A percentile compares a stretch with the other conserved stretches of the same genome.
These are phyloP conservation scores for Tricholoma sp. DNA, from an alignment of 768 basidiomycete species.

Conservation along the genomic window DNA sequence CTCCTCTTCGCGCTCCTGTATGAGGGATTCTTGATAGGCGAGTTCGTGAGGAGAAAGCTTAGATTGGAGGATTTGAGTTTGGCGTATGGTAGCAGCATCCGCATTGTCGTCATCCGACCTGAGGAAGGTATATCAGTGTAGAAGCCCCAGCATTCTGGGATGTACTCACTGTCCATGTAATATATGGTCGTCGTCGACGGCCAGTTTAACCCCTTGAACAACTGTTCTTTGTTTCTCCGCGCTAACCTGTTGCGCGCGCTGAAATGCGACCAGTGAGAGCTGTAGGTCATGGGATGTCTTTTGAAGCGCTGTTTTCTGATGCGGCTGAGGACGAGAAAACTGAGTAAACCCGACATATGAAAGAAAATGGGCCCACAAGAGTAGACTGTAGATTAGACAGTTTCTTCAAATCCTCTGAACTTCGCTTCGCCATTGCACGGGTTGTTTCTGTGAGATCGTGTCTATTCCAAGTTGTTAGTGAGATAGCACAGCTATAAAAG, in stretches of 20 bases:
- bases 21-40: constrained; percentile 92
- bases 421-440: constrained; percentile 90
- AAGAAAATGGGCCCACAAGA: constrained; percentile 39
- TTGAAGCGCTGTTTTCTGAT: constrained; percentile 77
- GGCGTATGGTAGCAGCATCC: constrained; percentile 54
- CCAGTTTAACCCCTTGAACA: constrained; percentile 80
- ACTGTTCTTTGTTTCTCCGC: constrained; percentile 87
- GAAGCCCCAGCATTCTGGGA: constrained; percentile 1
- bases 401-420: constrained; percentile 90
- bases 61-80: constrained; percentile 63
- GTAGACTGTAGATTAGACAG: constrained; percentile 63
- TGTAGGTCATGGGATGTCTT: constrained; percentile 95
- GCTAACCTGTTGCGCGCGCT: constrained; percentile 84
- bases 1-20: constrained; percentile 90
- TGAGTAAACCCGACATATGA: background rate
- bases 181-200: constrained; percentile 69
- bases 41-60: constrained; percentile 89
- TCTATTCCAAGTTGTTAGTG: constrained; percentile 33
- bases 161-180: constrained; percentile 20
- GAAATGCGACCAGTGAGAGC: constrained; percentile 85
- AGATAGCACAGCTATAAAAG: background rate
- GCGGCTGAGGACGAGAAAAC: constrained; percentile 44
- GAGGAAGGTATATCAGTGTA: constrained; percentile 9
- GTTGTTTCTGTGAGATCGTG: constrained; percentile 95
- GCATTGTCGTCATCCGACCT: constrained; percentile 27